phyloP scores from a whole-genome alignment of 352 stramenopile species.

The Phytopythium delawarense region DNA sequence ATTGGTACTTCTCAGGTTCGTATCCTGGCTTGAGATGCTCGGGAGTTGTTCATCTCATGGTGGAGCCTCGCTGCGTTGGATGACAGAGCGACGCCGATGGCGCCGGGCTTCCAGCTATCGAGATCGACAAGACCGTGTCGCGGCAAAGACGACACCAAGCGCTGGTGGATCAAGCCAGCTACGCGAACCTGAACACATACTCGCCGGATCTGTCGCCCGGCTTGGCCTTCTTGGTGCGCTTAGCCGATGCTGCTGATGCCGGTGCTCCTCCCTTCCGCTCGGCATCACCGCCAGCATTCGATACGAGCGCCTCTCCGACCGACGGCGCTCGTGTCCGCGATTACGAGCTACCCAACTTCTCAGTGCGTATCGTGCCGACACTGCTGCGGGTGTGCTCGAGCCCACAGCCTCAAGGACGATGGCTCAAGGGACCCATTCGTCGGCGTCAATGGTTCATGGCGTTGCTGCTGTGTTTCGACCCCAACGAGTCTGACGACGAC shows the following conservation, averaged over 20 bases:
- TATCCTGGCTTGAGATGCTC: neutral
- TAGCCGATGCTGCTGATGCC: conserved; percentile 14
- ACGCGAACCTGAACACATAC: conserved; percentile 13
- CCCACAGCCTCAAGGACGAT: neutral
- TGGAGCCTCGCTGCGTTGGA: neutral
- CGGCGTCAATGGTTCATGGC: conserved; percentile 1
- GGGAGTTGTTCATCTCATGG: neutral
- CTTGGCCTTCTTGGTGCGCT: conserved; percentile 42
- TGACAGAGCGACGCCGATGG: neutral
- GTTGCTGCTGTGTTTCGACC: neutral
- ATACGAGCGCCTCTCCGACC: neutral
- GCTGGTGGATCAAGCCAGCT: conserved; percentile 43
- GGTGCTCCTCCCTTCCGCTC: neutral
- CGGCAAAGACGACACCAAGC: conserved; percentile 24
- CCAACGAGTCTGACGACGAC: conserved; percentile 2
- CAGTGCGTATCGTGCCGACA: conserved; percentile 21
- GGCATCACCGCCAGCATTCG: neutral
- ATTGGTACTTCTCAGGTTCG: neutral
- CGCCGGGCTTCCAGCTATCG: neutral
- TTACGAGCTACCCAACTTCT: conserved; percentile 19
- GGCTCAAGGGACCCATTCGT: neutral
- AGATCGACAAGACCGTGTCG: neutral
- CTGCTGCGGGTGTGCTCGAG: conserved; percentile 14
- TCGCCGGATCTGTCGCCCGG: conserved; percentile 13
- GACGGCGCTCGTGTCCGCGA: conserved; percentile 4